Percentiles rank a stretch among this genome's conserved stretches.
Conservation (phyloP, 1,139 yeast genomes). For the Taphrina flavorubra region DNA sequence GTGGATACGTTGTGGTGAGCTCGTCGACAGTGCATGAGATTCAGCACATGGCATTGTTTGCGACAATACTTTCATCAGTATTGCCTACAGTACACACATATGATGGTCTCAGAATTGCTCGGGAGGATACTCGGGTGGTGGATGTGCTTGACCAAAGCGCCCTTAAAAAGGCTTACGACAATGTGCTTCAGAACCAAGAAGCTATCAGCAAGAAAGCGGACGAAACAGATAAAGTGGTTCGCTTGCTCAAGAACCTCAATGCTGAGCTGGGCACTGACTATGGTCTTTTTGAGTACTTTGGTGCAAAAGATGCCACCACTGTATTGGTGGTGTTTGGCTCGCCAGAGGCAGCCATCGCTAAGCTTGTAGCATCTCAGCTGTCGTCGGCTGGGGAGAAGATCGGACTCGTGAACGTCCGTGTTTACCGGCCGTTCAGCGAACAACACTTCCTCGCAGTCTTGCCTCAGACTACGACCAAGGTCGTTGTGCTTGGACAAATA, state of each 20-base stretch:
- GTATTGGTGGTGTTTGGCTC: constrained; percentile 83
- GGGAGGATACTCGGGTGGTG: constrained; percentile 60
- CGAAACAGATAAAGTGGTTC: constrained; percentile 44
- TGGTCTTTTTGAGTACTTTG: constrained; percentile 73
- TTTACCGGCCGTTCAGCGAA: constrained; percentile 77
- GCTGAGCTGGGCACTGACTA: constrained; percentile 64
- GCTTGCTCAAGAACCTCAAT: constrained; percentile 58
- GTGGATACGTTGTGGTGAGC: constrained; percentile 73
- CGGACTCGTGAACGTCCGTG: constrained; percentile 75
- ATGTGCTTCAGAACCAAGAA: constrained; percentile 39
- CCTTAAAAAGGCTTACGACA: constrained; percentile 50
- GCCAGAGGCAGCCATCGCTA: constrained; percentile 64
- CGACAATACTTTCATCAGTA: constrained; percentile 68
- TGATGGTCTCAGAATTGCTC: constrained; percentile 76
- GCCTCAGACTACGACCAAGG: constrained; percentile 63
- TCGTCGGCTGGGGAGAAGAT: constrained; percentile 54
- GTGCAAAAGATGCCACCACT: constrained; percentile 64
- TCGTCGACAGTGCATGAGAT: constrained; percentile 69
- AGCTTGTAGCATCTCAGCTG: constrained; percentile 56
- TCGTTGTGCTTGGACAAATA: constrained; percentile 69
- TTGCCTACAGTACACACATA: constrained; percentile 71
- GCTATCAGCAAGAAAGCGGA: constrained; percentile 43
- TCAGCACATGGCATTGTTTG: constrained; percentile 70
- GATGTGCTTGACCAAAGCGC: constrained; percentile 58
- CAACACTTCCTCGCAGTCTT: constrained; percentile 64